Base-by-base conservation (phyloP, 176 grass and related monocot species). In the Zoysia pacifica region DNA sequence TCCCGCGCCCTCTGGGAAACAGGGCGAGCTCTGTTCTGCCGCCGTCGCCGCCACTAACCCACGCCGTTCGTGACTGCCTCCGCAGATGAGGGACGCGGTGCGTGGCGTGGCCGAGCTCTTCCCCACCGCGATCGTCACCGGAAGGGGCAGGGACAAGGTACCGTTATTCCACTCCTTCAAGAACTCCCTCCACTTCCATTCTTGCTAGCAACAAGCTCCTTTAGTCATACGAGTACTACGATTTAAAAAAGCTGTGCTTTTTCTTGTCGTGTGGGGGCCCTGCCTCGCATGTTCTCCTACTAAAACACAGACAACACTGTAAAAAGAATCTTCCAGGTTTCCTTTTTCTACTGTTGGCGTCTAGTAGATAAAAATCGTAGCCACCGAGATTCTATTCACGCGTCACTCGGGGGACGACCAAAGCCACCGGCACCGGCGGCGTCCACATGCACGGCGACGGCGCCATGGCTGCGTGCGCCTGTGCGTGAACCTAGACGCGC, bases 121-220 rank as follows among this genome's bases (percentile, higher is more conserved):
- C 72, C 96, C 96, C 37, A 99, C 96, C 0, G 96, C 96, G 0
- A 99, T 99, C 18, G 93, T 99, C 2, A 99, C 90, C 77, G 96
- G 96, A 6, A 84, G 96, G 75, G 89, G 90, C 86, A 86, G 81
- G 67, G 93, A 93, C 92, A 99, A 95, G 92, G 96, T 99, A 89
- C 79, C 44, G 44, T 45, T 45, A 85, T 85, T 84, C 73, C 48
- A 49, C 44, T 45, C 44, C 56, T 7, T n/a, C 56, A 60, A 28
- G 18, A 61, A 36, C 6, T 18, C 70, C 19, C 55, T 19, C 5
- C 42, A 1, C 41, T 2, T 39, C 62, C 16, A 4, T 3, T 55
- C 16, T 7, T 62, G 36, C 65, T 77, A n/a, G 38, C 8, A 47
- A 47, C 45, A 47, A 7, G 45, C 53, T 56, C 16, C 53, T 28